Evolutionary conservation across 2,329 filamentous ascomycete genomes (phyloP).

Genomic region (Colletotrichum sp.): DNA sequence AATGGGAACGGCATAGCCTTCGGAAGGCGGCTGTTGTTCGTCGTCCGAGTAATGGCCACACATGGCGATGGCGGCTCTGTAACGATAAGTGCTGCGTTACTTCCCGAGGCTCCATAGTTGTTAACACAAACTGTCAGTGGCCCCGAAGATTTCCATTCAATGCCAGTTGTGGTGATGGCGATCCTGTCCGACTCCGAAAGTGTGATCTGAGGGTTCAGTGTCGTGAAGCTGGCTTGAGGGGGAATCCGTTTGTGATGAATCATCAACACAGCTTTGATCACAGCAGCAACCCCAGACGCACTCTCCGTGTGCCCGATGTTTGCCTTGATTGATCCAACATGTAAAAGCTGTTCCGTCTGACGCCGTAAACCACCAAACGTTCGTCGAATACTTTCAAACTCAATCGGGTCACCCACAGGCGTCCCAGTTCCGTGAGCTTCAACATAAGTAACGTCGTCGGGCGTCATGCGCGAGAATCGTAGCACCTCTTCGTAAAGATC

Average conservation of each 20-base stretch:
- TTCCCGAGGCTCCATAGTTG: conserved; percentile 38
- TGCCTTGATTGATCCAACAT: conserved; percentile 6
- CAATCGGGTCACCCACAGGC: conserved; percentile 41
- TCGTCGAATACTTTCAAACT: conserved; percentile 59
- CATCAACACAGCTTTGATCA: conserved; percentile 30
- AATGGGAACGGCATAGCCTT: neutral
- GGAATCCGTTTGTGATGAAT: conserved; percentile 27
- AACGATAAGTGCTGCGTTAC: conserved; percentile 26
- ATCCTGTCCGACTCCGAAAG: neutral
- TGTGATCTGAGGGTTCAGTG: conserved; percentile 30
- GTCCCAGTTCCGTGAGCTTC: conserved; percentile 51
- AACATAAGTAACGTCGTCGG: conserved; percentile 22
- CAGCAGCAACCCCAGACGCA: conserved; percentile 27
- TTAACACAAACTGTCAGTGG: conserved; percentile 35
- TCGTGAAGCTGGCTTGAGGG: conserved; percentile 24
- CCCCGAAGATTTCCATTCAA: neutral
- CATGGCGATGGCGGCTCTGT: conserved; percentile 10
- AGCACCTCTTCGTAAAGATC: conserved; percentile 57
- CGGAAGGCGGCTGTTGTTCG: neutral
- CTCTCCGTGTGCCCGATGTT: conserved; percentile 47
- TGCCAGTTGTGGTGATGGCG: neutral
- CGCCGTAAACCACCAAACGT: conserved; percentile 28
- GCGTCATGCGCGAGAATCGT: conserved; percentile 27
- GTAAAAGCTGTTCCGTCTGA: neutral
- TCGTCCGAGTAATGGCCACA: neutral